phyloP scores from a whole-genome alignment of 805 yeast genomes.

The Metschnikowia picachoensis region DNA sequence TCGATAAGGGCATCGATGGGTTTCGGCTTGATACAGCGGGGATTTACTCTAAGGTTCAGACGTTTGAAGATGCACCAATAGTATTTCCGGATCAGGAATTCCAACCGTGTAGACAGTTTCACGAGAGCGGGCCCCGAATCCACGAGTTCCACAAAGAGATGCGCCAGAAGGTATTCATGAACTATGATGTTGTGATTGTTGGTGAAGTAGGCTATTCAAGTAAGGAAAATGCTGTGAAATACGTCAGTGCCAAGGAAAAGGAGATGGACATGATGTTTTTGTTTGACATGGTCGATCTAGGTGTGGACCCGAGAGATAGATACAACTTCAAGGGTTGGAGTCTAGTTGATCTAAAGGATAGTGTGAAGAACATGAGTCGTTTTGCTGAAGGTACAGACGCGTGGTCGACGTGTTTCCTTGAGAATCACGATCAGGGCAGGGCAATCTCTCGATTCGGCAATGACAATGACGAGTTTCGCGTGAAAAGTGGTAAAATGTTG shows the following conservation, averaged over 20 bases:
- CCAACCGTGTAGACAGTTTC: conserved; percentile 34
- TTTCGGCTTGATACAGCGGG: conserved; percentile 55
- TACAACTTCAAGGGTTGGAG: conserved; percentile 31
- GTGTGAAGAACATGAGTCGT: conserved; percentile 30
- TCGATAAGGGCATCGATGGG: conserved; percentile 51
- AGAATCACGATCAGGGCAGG: conserved; percentile 59
- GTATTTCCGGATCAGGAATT: conserved; percentile 32
- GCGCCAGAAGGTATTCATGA: conserved; percentile 37
- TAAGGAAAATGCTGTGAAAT: conserved; percentile 39
- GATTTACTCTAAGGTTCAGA: conserved; percentile 43
- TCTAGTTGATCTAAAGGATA: conserved; percentile 39
- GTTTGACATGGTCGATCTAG: conserved; percentile 32
- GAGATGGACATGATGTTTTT: conserved; percentile 42
- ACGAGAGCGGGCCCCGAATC: conserved; percentile 48
- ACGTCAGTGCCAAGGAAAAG: conserved; percentile 35
- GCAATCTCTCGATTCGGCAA: conserved; percentile 49
- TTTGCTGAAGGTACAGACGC: conserved; percentile 49
- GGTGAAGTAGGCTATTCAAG: conserved; percentile 50
- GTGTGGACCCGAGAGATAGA: conserved; percentile 33
- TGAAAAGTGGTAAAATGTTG: conserved; percentile 45
- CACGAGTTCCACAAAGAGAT: conserved; percentile 53
- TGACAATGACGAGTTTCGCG: conserved; percentile 27
- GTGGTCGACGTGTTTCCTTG: conserved; percentile 54
- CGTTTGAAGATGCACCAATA: conserved; percentile 46
- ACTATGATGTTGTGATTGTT: conserved; percentile 52